Evolutionary conservation across 208 protist species (phyloP), one percentile per base, ranked within the genome.

Genomic region (Novymonas esmeraldas): DNA sequence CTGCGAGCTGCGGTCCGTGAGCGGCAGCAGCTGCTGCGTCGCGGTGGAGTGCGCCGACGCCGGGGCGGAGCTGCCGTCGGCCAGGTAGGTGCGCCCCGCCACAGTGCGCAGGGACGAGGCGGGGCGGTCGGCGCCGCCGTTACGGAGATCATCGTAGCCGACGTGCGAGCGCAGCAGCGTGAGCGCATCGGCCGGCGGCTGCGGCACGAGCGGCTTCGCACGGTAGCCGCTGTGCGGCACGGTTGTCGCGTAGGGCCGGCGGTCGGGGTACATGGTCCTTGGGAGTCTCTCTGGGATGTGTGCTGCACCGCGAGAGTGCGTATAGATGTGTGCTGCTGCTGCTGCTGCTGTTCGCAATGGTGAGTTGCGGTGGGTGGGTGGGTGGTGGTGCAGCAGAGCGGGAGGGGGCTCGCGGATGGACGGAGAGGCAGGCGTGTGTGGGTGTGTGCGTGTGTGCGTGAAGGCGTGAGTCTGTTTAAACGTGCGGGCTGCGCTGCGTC

Each of bases 141-240:
- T 6, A 7, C 51, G 62, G 26, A 73, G 62, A 36, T 83, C 65
- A 54, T 93, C 87, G 68, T 82, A 87, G 42, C 87, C 82, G 38
- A 85, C 58, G 24, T 82, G 68, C 26, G 82, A 71, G 60, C 66
- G 85, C 13, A 93, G 62, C 42, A 93, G 79, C 20, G 60, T 67
- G 6, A 93, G 77, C 0, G 87, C 87, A 38, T 89, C 82, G 2
- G 75, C 64, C 1, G 80, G 87, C 20, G 76, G 84, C 41, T 75
- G 56, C 39, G 74, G 78, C 4, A 45, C 36, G 26, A 77, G 48
- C 16, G 84, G 82, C 76, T 82, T 90, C 5, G 77, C 73, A 13
- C 81, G 63, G 78, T 93, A 93, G 11, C 87, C 87, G 48, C 65
- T 78, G 64, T 89, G 78, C 11, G 81, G 58, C 42, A 89, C 67